Conservation (phyloP, 2,329 filamentous ascomycete genomes). For the Claviceps purpurea region DNA sequence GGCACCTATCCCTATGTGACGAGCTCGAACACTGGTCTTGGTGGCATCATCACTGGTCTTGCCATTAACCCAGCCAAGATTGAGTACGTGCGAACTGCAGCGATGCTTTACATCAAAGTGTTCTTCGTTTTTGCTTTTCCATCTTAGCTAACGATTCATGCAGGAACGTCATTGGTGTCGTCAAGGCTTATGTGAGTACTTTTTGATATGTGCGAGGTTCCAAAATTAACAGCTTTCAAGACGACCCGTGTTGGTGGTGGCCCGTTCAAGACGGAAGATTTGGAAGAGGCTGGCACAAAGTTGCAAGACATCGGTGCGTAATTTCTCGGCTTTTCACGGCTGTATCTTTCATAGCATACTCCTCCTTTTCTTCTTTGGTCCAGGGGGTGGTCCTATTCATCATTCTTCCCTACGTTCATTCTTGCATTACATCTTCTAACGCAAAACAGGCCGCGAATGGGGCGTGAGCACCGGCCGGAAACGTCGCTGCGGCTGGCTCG, state of each 20-base stretch:
- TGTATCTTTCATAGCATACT: background rate
- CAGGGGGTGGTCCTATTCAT: background rate
- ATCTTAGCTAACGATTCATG: background rate
- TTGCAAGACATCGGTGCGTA: constrained; percentile 5
- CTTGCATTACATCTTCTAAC: background rate
- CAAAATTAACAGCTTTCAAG: background rate
- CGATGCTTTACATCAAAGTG: too few relatives aligned
- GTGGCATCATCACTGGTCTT: constrained; percentile 14
- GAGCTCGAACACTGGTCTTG: constrained; percentile 15
- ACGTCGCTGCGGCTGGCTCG: constrained; percentile 16
- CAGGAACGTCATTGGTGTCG: background rate
- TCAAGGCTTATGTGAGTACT: background rate
- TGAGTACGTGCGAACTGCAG: constrained; percentile 16
- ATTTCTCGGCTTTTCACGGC: background rate
- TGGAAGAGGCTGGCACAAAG: constrained; percentile 7
- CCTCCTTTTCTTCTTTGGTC: background rate
- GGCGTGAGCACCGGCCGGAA: constrained; percentile 8
- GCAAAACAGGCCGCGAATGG: constrained; percentile 6
- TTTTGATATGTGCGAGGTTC: background rate
- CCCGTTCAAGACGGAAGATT: constrained; percentile 9
- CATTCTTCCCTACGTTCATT: background rate
- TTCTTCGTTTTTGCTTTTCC: too few relatives aligned
- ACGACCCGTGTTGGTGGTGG: constrained; percentile 9
- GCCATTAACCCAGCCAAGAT: constrained; percentile 39
- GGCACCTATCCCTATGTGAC: constrained; percentile 19